Evolutionary conservation across 352 stramenopile genomes (phyloP).

Genomic region (Aphanomyces cochlioides): DNA sequence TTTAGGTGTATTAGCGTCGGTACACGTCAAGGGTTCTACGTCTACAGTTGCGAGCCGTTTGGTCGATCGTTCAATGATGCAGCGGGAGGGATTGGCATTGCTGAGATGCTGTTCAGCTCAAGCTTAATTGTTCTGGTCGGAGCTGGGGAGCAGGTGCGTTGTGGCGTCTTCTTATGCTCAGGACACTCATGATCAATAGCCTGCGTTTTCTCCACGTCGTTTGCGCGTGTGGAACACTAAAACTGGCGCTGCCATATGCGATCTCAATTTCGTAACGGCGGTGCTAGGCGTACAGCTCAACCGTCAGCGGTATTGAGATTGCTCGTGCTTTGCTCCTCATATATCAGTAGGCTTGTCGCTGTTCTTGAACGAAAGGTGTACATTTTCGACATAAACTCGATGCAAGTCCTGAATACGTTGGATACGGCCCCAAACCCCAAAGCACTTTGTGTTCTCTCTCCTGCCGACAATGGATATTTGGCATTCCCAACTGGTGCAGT

Average conservation of each 20-base stretch:
- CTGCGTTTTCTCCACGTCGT: conserved; percentile 86
- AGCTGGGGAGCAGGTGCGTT: conserved; percentile 74
- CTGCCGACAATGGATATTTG: conserved; percentile 81
- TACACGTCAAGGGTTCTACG: conserved; percentile 78
- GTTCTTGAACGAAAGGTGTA: conserved; percentile 88
- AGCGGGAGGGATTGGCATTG: conserved; percentile 85
- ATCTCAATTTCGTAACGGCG: conserved; percentile 89
- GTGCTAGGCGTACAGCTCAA: conserved; percentile 90
- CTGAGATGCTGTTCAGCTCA: conserved; percentile 92
- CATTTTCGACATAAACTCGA: conserved; percentile 92
- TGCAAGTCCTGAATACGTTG: conserved; percentile 90
- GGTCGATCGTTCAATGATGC: conserved; percentile 83
- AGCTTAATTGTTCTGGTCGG: conserved; percentile 90
- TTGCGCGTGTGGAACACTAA: conserved; percentile 91
- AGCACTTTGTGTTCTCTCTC: conserved; percentile 77
- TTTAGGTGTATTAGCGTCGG: conserved; percentile 87
- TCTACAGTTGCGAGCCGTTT: conserved; percentile 92
- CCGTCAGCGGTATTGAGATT: conserved; percentile 55
- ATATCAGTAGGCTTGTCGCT: conserved; percentile 52
- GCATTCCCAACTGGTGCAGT: conserved; percentile 77
- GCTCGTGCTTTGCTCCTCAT: not conserved
- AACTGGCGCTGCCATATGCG: conserved; percentile 84
- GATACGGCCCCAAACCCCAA: conserved; percentile 86
- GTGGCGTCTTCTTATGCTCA: not conserved
- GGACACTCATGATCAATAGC: conserved; percentile 36